Evolutionary conservation across 257 asterid genomes (phyloP), one percentile per base, ranked within the genome.

Genomic region (Thymus mandschuricus): DNA sequence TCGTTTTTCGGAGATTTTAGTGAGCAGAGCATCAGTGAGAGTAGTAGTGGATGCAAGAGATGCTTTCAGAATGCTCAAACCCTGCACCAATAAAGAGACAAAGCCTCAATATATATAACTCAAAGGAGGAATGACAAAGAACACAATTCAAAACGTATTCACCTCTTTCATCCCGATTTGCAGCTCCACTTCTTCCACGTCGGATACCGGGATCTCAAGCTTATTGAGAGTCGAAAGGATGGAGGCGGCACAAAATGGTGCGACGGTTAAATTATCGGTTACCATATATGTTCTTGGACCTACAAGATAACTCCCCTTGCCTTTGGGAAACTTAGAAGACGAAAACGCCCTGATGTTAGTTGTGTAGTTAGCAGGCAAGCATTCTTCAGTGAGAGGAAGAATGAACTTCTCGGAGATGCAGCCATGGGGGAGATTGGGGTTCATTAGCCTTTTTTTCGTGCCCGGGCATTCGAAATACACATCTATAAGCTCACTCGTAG

Each of bases 151-250:
- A 30, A 44, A 3, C 33, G 6, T 31, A 13, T 29, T 35, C 64
- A 54, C 83, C 83, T 74, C 76, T 64, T 74, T 4, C 29, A 43
- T 0, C 4, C 83, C 83, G 15, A 79, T 65, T 2, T 48, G 57
- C 2, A 69, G 6, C 38, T 55, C 74, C 44, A 64, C 0, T 64
- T 79, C 79, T 29, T 60, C 2, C 10, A 78, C 65, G 64, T 74
- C 82, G 40, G 73, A 78, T 0, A 74, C 2, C 0, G 77, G 30
- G 69, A 75, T 58, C 1, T 70, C 57, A 51, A 6, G 30, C 60
- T 28, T 0, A 11, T 5, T 4, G n/a, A 77, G 70, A 40, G 34
- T 2, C 0, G 81, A 40, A 30, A 71, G 5, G 3, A 7, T 4
- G 0, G 70, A 40, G 43, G 1, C 9, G 4, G 52, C 2, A 15